Percentiles rank a stretch among this genome's conserved stretches.
phyloP scores from a whole-genome alignment of 2,329 filamentous ascomycete species.

The Chrysosporium keratinophilum region DNA sequence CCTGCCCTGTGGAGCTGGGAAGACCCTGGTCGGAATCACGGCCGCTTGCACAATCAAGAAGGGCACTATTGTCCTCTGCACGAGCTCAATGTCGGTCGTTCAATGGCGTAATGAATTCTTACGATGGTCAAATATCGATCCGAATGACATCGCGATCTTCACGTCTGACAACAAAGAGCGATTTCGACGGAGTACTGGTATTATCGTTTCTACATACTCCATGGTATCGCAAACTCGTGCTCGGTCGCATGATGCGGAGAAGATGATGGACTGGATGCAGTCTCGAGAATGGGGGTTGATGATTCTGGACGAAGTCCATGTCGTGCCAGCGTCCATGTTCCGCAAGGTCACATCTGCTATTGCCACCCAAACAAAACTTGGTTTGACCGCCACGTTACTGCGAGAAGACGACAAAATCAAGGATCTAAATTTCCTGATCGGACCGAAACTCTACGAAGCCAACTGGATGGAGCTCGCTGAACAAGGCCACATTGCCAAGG shows the following conservation, averaged over 20 bases:
- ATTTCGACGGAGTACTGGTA: conserved; percentile 81
- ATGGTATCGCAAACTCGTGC: conserved; percentile 94
- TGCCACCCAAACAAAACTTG: conserved; percentile 89
- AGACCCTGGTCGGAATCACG: conserved; percentile 96
- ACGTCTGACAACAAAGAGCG: conserved; percentile 82
- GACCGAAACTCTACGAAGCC: conserved; percentile 92
- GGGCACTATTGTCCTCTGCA: conserved; percentile 87
- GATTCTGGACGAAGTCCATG: conserved; percentile 95
- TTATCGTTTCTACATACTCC: conserved; percentile 94
- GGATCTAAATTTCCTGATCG: conserved; percentile 93
- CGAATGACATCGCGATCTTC: conserved; percentile 87
- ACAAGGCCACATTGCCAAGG: conserved; percentile 90
- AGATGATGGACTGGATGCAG: conserved; percentile 93
- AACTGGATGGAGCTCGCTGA: conserved; percentile 99
- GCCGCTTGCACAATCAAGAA: conserved; percentile 97
- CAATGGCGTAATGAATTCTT: conserved; percentile 96
- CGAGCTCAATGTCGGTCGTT: conserved; percentile 93
- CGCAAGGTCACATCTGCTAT: conserved; percentile 85
- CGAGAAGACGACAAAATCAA: conserved; percentile 98
- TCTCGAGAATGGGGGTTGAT: conserved; percentile 92
- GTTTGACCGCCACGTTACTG: conserved; percentile 83
- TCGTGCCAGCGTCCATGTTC: conserved; percentile 94
- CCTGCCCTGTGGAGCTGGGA: conserved; percentile 88
- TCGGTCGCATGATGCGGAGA: conserved; percentile 81
- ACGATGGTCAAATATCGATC: conserved; percentile 98